phyloP scores from a whole-genome alignment of 106 monocot species.

The Agapanthus africanus region DNA sequence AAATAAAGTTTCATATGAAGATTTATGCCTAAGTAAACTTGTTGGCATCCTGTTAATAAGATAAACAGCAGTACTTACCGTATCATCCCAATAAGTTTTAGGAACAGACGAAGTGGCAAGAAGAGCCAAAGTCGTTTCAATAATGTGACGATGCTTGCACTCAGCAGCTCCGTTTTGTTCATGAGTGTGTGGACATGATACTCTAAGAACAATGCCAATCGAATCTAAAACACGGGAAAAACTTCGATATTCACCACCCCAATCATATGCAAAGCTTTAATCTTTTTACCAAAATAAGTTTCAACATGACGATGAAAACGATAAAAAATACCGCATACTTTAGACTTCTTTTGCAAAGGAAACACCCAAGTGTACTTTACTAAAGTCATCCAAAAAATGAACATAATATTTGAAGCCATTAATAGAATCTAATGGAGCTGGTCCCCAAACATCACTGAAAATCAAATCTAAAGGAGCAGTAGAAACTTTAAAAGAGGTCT shows the following conservation, averaged over 20 bases:
- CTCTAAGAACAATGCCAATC: too few relatives aligned
- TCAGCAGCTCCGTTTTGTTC: too few relatives aligned
- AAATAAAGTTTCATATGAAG: conserved; percentile 5
- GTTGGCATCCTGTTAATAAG: not conserved
- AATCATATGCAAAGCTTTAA: not conserved
- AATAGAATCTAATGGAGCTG: not conserved
- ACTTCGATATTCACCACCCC: not conserved
- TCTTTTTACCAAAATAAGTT: not conserved
- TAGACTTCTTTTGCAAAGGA: not conserved
- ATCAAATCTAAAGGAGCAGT: not conserved
- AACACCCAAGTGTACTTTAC: not conserved
- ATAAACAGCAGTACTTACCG: too few relatives aligned
- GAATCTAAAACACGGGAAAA: not conserved
- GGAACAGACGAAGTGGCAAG: too few relatives aligned
- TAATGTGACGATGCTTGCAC: too few relatives aligned
- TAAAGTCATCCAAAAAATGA: not conserved
- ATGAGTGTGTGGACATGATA: too few relatives aligned
- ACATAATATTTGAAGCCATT: not conserved
- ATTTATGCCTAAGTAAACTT: not conserved
- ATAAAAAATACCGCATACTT: not conserved
- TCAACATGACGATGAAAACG: not conserved
- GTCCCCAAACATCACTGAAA: conserved; percentile 7
- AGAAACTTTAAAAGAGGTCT: not conserved
- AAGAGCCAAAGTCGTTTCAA: too few relatives aligned
- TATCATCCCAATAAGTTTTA: too few relatives aligned